Evolutionary conservation across 768 basidiomycete species (phyloP), one percentile per base, ranked within the genome.

Genomic region (Candolleomyces aberdarensis): DNA sequence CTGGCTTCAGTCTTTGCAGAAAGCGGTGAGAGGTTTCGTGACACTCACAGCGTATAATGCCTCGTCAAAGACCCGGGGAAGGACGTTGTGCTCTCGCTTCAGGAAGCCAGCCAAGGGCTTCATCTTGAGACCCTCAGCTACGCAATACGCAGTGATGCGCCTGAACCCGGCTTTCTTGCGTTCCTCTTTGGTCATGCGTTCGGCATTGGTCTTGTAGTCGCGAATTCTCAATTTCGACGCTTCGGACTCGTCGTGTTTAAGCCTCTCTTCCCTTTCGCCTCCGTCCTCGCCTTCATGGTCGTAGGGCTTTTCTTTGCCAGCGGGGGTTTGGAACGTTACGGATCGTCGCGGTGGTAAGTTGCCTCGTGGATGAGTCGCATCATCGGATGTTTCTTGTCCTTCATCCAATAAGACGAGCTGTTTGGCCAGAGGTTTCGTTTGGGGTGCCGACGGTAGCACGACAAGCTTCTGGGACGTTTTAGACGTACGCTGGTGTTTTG

Each of bases 401-500:
- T 61, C 60, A 52, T 61, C 56, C 31, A 57, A 47, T 46, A 61
- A 36, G 13, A 60, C 51, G 20, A 60, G 51, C 26, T 54, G 59
- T 29, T 52, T 44, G 10, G 51, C 11, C 17, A 87, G 81, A 0
- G 92, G 89, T 59, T 85, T 86, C 0, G 93, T 92, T 71, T 98
- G 95, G 1, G 94, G 92, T 29, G 87, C 94, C 43, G 92, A 92
- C 0, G 95, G 95, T 7, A 98, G 83, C 17, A 92, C 81, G 14
- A 98, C 94, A 60, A 95, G 90, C 68, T 92, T 92, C 66, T 96
- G 93, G 0, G 88, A 90, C 0, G 91, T 94, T 76, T 97, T 98
- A 14, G 92, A 93, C 1, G 92, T 90, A 46, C 96, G 83, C 64
- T 90, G 87, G 1, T 82, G 77, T 69, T 89, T 90, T 1, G 77